These are phyloP conservation scores for Cytospora piceae DNA, from an alignment of 2,329 filamentous ascomycete genomes.

Conservation along the genomic window DNA sequence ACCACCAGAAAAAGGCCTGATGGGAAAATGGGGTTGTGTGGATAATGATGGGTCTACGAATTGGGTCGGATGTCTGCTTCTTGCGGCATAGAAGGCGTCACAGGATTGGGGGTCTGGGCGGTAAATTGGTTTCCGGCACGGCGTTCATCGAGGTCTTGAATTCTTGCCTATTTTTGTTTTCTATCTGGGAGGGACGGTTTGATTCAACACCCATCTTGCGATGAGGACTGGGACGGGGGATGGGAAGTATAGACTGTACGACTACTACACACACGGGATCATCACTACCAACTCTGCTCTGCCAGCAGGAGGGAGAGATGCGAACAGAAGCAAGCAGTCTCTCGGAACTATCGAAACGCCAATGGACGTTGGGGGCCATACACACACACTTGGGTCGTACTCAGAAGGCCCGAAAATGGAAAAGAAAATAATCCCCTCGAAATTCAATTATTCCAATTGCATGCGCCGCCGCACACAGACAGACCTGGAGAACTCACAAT, in stretches of 20 bases:
- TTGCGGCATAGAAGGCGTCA: constrained; percentile 21
- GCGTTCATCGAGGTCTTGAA: constrained; percentile 10
- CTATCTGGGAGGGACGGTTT: not conserved
- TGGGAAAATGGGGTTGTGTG: not conserved
- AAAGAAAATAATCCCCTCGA: too few relatives aligned
- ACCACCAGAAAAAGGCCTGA: not conserved
- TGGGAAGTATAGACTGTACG: not conserved
- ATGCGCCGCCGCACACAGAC: too few relatives aligned
- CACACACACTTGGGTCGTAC: too few relatives aligned
- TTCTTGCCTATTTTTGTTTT: not conserved
- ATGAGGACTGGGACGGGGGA: not conserved
- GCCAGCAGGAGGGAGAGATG: not conserved
- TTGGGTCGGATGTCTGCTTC: not conserved
- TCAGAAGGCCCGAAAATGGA: too few relatives aligned
- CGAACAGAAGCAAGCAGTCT: not conserved
- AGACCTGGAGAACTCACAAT: too few relatives aligned
- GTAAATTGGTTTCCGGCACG: constrained; percentile 14
- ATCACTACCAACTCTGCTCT: not conserved
- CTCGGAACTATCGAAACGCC: too few relatives aligned
- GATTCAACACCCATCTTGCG: not conserved
- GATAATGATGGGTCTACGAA: constrained; percentile 5
- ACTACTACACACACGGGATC: not conserved
- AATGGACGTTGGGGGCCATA: too few relatives aligned
- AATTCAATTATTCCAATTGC: too few relatives aligned
- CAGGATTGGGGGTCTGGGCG: not conserved